Percentiles rank a stretch among this genome's conserved stretches.
These are phyloP conservation scores for Colletotrichum sp. DNA, from an alignment of 2,329 filamentous ascomycete species.

Conservation along the genomic window DNA sequence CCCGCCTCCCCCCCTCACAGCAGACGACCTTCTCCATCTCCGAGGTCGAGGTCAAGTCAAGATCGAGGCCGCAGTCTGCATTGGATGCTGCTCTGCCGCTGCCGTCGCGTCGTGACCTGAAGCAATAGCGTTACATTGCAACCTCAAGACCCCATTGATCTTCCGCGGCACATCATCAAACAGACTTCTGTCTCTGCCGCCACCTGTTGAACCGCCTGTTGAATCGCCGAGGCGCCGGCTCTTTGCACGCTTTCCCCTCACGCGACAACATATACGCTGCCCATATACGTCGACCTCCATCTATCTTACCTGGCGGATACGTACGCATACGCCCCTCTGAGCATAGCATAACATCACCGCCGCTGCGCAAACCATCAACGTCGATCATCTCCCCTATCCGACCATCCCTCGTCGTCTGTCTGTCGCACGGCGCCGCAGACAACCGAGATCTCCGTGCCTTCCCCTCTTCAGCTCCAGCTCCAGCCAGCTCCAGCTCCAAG, in stretches of 20 bases:
- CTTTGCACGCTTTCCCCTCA: slow-evolving; percentile 2
- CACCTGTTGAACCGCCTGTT: not conserved
- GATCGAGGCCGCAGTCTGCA: not conserved
- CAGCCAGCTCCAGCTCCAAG: not conserved
- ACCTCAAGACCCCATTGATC: not conserved
- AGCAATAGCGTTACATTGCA: not conserved
- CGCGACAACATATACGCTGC: not conserved
- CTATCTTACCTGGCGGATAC: not conserved
- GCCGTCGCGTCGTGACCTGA: not conserved
- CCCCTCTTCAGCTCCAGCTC: slow-evolving; percentile 2
- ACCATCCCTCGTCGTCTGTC: not conserved
- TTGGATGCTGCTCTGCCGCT: not conserved
- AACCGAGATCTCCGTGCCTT: slow-evolving; percentile 13
- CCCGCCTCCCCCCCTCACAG: not conserved
- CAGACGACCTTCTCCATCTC: slow-evolving; percentile 22
- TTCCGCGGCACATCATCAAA: slow-evolving; percentile 15
- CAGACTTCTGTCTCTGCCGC: not conserved
- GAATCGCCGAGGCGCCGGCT: slow-evolving; percentile 16
- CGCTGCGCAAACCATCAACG: not conserved
- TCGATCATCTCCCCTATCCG: slow-evolving; percentile 1
- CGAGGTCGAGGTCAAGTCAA: not conserved
- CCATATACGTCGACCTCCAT: not conserved
- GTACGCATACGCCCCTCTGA: not conserved
- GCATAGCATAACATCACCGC: not conserved
- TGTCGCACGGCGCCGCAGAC: slow-evolving; percentile 18